Evolutionary conservation across 192 early-diverging fungal genomes (phyloP), one percentile per base, ranked within the genome.

Genomic region (Helicostylum pulchrum): DNA sequence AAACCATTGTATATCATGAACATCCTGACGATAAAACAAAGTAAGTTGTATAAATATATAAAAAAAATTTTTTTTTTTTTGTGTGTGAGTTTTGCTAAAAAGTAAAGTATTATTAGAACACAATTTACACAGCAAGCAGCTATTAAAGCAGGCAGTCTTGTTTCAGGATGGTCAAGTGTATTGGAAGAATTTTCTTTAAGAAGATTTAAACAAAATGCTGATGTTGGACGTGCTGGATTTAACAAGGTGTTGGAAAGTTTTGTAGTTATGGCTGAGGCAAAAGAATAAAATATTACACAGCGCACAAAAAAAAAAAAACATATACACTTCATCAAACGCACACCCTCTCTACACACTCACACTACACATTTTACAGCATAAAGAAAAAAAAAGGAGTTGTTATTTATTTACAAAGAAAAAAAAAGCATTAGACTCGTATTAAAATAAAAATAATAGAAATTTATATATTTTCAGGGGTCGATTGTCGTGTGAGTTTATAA

Each of bases 191-290:
- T 89, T 47, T 92, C 87, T 60, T 78, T 91, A 65, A 86, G 80
- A 45, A 83, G 94, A 21, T 99, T 98, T 85, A 69, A 91, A 69
- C 84, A 91, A 45, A 99, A 99, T 75, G 92, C 97, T 17, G 78
- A 73, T 1, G 80, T 91, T 26, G 97, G 97, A 0, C 78, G 89
- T 53, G 78, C 83, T 51, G 97, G 89, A 34, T 88, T 99, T 31
- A 88, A 92, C 73, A 87, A 83, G 50, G 97, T 97, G 2, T 70
- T 96, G 26, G 87, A 93, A 19, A 77, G 78, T 58, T 74, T 89
- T 73, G 73, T 71, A 20, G 58, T 65, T 52, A 74, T 70, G 64
- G 59, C 62, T 43, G 80, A 66, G 68, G 68, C 65, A 23, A 46
- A 52, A 12, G 54, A 63, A 55, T 47, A 42, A 19, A 46, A n/a